Conservation (phyloP, 805 yeast species). For the Saccharomyces jurei region DNA sequence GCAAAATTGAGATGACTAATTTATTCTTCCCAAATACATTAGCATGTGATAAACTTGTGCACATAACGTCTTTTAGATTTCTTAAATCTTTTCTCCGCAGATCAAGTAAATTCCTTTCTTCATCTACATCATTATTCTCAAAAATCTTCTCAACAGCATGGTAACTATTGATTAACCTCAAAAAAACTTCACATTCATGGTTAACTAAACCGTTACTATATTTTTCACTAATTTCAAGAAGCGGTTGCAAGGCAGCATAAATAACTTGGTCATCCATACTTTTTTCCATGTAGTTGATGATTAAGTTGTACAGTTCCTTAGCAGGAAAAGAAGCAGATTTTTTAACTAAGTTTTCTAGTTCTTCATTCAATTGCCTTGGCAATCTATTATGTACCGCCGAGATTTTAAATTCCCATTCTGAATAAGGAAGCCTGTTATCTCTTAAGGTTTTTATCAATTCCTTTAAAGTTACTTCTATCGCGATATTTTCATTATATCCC, state of each 20-base stretch:
- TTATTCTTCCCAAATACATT: constrained; percentile 90
- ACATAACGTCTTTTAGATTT: constrained; percentile 63
- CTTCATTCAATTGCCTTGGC: constrained; percentile 66
- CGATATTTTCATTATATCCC: constrained; percentile 93
- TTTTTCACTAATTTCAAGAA: constrained; percentile 58
- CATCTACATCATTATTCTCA: constrained; percentile 66
- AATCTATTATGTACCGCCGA: constrained; percentile 90
- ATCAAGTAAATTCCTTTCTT: constrained; percentile 79
- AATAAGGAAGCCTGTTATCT: constrained; percentile 78
- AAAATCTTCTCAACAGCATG: constrained; percentile 71
- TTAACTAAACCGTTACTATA: constrained; percentile 70
- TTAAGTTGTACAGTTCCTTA: background rate
- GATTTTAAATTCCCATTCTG: constrained; percentile 79
- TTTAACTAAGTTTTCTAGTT: constrained; percentile 56
- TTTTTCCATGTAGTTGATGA: constrained; percentile 13
- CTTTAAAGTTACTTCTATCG: constrained; percentile 75
- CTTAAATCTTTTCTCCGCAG: constrained; percentile 83
- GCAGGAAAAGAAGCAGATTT: constrained; percentile 36
- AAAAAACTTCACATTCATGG: constrained; percentile 76
- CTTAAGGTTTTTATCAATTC: constrained; percentile 64
- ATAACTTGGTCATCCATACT: constrained; percentile 40
- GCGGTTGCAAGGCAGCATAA: constrained; percentile 58
- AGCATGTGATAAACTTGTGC: constrained; percentile 76
- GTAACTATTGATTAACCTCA: constrained; percentile 61
- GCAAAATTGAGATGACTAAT: constrained; percentile 75